phyloP scores from a whole-genome alignment of 306 rosid genomes.

The Medicago truncatula region DNA sequence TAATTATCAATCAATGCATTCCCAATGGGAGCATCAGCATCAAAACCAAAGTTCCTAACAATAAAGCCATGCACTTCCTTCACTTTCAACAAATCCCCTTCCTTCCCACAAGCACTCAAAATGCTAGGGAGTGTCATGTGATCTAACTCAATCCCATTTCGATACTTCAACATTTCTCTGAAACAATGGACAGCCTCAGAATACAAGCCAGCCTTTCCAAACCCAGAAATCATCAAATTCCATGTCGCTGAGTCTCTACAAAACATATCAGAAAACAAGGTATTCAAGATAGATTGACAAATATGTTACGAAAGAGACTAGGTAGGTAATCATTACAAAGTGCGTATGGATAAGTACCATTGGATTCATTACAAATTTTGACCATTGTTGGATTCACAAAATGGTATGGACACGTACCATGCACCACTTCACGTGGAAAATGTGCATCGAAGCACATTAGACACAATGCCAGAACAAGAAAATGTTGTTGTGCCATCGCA shows the following conservation, averaged over 20 bases:
- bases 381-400: background rate
- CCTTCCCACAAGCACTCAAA: conserved; percentile 66
- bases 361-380: background rate
- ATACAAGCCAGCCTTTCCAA: conserved; percentile 58
- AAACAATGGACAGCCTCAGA: conserved; percentile 57
- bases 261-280: conserved; percentile 53
- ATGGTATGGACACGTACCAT: background rate
- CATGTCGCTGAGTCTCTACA: conserved; percentile 54
- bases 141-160: conserved; percentile 52
- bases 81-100: conserved; percentile 71
- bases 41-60: conserved; percentile 46
- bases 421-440: background rate
- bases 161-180: conserved; percentile 46
- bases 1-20: conserved; percentile 76
- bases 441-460: background rate
- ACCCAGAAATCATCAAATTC: conserved; percentile 75
- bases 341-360: too few relatives aligned
- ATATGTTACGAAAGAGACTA: background rate
- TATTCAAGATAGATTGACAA: background rate
- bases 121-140: conserved; percentile 67
- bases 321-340: background rate
- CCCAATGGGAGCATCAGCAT: conserved; percentile 54
- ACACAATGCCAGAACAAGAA: background rate
- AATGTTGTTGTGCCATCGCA: too few relatives aligned
- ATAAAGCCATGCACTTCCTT: conserved; percentile 66